Conservation (phyloP, 345 rosid species). For the Aurinia saxatilis region DNA sequence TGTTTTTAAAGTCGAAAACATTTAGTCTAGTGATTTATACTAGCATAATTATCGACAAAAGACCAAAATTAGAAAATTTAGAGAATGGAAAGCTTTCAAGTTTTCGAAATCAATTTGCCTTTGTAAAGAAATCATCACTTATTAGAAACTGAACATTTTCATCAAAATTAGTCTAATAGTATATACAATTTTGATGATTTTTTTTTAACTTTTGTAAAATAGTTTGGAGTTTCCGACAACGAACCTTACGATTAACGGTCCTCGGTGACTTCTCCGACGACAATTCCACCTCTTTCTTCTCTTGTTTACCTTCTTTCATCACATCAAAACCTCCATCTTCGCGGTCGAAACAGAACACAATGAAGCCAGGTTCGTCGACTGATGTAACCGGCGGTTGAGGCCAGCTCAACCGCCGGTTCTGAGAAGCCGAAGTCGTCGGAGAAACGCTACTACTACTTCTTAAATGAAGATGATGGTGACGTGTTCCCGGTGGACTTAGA, state of each 20-base stretch:
- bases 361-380: constrained; percentile 53
- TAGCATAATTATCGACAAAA: no score
- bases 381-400: constrained; percentile 23
- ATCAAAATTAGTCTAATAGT: no score
- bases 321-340: constrained; percentile 61
- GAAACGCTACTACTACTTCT: constrained; percentile 24
- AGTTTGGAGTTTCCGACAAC: background rate
- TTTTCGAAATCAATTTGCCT: no score
- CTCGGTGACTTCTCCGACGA: constrained; percentile 15
- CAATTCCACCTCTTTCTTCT: constrained; percentile 18
- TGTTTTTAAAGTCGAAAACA: constrained; percentile 2
- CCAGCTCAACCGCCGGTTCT: constrained; percentile 20
- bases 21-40: no score
- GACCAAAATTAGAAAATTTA: no score
- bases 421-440: constrained; percentile 21
- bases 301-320: constrained; percentile 33
- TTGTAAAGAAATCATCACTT: no score
- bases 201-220: no score
- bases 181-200: no score
- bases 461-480: constrained; percentile 25
- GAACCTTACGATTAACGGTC: constrained; percentile 37
- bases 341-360: constrained; percentile 53
- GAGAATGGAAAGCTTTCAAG: no score
- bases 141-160: no score
- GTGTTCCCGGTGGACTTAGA: constrained; percentile 26